phyloP scores from a whole-genome alignment of 805 yeast genomes.

The Cyberlindnera maclurae region DNA sequence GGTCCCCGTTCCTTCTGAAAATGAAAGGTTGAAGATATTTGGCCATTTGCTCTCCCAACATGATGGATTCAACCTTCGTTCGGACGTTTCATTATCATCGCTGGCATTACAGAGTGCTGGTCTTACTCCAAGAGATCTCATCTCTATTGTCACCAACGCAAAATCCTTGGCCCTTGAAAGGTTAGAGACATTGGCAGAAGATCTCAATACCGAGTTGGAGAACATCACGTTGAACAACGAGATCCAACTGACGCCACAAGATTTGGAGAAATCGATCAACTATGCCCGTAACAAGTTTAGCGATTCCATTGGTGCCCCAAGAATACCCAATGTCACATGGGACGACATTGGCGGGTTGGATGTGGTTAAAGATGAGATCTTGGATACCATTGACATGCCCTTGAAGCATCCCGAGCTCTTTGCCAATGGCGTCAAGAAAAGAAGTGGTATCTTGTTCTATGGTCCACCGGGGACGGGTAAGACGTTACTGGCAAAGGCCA shows the following conservation, averaged over 20 bases:
- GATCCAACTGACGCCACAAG: conserved; percentile 46
- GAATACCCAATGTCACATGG: conserved; percentile 94
- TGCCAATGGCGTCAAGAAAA: conserved; percentile 80
- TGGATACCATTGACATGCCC: conserved; percentile 96
- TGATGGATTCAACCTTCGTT: conserved; percentile 22
- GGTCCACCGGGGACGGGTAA: conserved; percentile 99
- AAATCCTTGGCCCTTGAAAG: conserved; percentile 50
- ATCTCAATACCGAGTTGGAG: conserved; percentile 7
- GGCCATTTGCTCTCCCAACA: conserved; percentile 35
- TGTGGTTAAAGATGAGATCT: conserved; percentile 80
- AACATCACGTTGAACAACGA: conserved; percentile 38
- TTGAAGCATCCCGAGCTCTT: conserved; percentile 87
- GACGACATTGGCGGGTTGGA: conserved; percentile 96
- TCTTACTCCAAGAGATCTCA: conserved; percentile 74
- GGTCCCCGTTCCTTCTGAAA: conserved; percentile 71
- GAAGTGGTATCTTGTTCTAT: conserved; percentile 90
- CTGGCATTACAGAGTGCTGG: conserved; percentile 90
- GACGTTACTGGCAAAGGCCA: conserved; percentile 91
- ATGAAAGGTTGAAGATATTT: conserved; percentile 63
- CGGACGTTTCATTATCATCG: conserved; percentile 46
- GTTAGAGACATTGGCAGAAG: conserved; percentile 26
- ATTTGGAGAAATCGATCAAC: conserved; percentile 64
- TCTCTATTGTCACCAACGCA: conserved; percentile 62
- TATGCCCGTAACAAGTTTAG: conserved; percentile 83
- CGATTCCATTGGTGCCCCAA: conserved; percentile 94